Evolutionary conservation across 768 basidiomycete species (phyloP).

Genomic region (Cystoderma amianthinum): DNA sequence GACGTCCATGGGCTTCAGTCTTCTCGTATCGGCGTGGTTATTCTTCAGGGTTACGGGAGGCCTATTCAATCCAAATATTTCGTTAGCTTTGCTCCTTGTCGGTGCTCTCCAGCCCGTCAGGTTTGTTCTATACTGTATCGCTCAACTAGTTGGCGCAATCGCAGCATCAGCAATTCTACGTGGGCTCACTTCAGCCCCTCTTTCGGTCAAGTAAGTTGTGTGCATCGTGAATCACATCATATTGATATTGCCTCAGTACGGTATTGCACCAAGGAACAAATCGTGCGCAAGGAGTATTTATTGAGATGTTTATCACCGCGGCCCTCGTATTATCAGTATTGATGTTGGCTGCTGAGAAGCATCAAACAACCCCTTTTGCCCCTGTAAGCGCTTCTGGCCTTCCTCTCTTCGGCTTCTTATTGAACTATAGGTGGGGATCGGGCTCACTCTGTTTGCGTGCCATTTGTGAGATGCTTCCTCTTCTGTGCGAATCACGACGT

Average conservation of each 20-base stretch:
- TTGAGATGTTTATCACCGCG: constrained; percentile 66
- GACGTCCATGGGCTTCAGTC: constrained; percentile 51
- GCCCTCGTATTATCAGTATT: constrained; percentile 56
- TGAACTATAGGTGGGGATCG: constrained; percentile 48
- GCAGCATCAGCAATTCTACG: constrained; percentile 49
- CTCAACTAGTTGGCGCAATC: constrained; percentile 56
- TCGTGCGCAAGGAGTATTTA: constrained; percentile 54
- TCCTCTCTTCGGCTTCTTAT: too few relatives aligned
- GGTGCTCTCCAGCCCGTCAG: constrained; percentile 49
- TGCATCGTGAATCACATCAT: neutral
- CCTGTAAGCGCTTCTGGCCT: constrained; percentile 39
- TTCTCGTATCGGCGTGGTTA: constrained; percentile 60
- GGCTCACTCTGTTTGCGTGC: constrained; percentile 55
- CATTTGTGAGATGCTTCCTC: constrained; percentile 39
- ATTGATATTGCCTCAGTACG: constrained; percentile 30
- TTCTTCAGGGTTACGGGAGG: constrained; percentile 61
- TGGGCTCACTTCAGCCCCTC: constrained; percentile 45
- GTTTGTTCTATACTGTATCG: constrained; percentile 52
- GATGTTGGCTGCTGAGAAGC: constrained; percentile 71
- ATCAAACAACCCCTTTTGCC: constrained; percentile 56
- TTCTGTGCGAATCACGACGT: neutral
- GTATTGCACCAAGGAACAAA: constrained; percentile 38
- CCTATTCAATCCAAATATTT: constrained; percentile 61
- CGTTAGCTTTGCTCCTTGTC: constrained; percentile 49
- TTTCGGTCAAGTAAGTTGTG: constrained; percentile 46